phyloP scores from a whole-genome alignment of 2,329 filamentous ascomycete genomes.

The Hypocrella siamensis region DNA sequence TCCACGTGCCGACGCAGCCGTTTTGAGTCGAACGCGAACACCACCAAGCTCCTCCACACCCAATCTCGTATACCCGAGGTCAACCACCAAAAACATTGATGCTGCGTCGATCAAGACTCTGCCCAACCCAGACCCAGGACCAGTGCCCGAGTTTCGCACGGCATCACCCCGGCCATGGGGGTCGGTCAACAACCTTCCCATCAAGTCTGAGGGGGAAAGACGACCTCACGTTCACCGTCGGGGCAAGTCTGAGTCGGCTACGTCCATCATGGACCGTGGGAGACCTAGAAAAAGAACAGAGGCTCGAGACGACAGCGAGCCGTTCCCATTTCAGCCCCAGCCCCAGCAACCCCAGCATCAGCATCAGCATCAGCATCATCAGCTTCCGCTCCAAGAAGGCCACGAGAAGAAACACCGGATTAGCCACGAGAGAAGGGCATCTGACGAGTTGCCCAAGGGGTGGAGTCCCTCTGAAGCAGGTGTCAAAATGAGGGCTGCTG shows the following conservation, averaged over 20 bases:
- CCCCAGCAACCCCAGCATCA: too few relatives aligned
- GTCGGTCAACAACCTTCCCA: slow-evolving; percentile 5
- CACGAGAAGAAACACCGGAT: slow-evolving; percentile 27
- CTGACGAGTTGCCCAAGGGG: slow-evolving; percentile 45
- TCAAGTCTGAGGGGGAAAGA: slow-evolving; percentile 5
- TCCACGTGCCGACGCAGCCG: slow-evolving; percentile 29
- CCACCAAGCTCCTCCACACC: slow-evolving; percentile 18
- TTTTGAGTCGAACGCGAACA: slow-evolving; percentile 26
- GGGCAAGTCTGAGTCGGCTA: slow-evolving; percentile 39
- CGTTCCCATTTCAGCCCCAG: neutral
- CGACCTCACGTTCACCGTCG: slow-evolving; percentile 26
- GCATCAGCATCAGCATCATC: too few relatives aligned
- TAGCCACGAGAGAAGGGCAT: slow-evolving; percentile 38
- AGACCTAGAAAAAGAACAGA: slow-evolving; percentile 40
- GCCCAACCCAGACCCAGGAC: slow-evolving; percentile 34
- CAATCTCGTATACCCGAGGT: slow-evolving; percentile 26
- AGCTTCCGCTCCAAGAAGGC: slow-evolving; percentile 19
- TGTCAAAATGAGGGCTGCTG: slow-evolving; percentile 27
- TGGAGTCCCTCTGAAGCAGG: slow-evolving; percentile 36
- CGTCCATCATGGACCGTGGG: slow-evolving; percentile 41
- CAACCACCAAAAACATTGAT: slow-evolving; percentile 22
- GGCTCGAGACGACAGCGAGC: slow-evolving; percentile 16
- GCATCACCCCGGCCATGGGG: slow-evolving; percentile 30
- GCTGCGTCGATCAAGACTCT: slow-evolving; percentile 22
- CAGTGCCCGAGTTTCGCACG: slow-evolving; percentile 21